A percentile compares a stretch with the other conserved stretches of the same genome.
Evolutionary conservation across 176 grass and related monocot species (phyloP).

Genomic region (Lolium perenne): DNA sequence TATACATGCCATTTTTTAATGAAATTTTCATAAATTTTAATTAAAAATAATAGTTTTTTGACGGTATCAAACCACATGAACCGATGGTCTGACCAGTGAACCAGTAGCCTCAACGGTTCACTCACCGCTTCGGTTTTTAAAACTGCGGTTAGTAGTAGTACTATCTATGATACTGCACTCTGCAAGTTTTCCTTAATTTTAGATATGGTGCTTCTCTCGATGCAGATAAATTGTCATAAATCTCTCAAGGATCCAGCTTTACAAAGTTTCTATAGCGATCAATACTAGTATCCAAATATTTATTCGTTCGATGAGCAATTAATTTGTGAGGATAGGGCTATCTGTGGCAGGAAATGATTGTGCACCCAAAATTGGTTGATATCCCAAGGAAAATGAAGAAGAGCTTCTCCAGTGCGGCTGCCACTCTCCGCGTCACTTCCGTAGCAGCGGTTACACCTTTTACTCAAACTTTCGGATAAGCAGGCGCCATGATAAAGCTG

Average conservation of each 20-base stretch:
- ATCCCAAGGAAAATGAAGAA: background rate
- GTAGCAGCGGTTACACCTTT: background rate
- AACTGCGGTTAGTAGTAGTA: too few relatives aligned
- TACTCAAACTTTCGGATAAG: background rate
- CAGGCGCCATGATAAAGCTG: background rate
- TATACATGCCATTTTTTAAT: too few relatives aligned
- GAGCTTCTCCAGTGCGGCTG: background rate
- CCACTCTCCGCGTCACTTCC: slow-evolving; percentile 4
- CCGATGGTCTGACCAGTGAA: too few relatives aligned
- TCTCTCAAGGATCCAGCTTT: background rate
- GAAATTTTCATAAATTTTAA: too few relatives aligned
- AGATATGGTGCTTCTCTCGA: slow-evolving; percentile 28
- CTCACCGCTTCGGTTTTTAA: too few relatives aligned
- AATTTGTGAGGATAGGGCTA: background rate
- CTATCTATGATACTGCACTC: too few relatives aligned
- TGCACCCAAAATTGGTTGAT: background rate
- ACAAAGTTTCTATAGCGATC: too few relatives aligned
- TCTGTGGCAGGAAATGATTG: too few relatives aligned
- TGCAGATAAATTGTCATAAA: slow-evolving; percentile 11
- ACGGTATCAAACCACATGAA: too few relatives aligned
- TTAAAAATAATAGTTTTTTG: too few relatives aligned
- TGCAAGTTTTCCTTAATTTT: too few relatives aligned
- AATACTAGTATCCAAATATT: background rate
- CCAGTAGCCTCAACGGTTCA: too few relatives aligned
- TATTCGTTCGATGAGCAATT: background rate